Base-by-base conservation (phyloP, 1,139 yeast species). In the Diutina sp. region DNA sequence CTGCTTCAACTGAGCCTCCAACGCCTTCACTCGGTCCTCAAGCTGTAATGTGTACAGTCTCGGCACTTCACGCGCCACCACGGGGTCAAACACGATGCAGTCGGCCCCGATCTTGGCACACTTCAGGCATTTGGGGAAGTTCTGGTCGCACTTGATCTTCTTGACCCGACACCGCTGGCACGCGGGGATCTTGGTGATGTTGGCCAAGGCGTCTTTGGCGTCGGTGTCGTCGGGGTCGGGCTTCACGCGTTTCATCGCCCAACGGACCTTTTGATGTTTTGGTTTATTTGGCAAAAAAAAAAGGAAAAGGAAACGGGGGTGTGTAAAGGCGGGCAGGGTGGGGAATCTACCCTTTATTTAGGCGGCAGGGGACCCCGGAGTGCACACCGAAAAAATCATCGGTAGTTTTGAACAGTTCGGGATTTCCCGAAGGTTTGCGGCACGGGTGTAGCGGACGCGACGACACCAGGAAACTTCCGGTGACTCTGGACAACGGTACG, bases 61-160 rank as follows among this genome's bases (percentile, higher is more conserved):
- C 0, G 97, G 96, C 1, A 90, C 82, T 61, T 87, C 90, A 58
- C 96, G 72, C 0, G 96, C 96, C 0, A 96, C 87, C 4, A 90
- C 90, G 0, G 96, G 90, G 66, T 90, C 97, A 12, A 88, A 69
- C 0, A 95, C 90, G 25, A 89, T 83, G 69, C 97, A 90, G 18
- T 86, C 87, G 3, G 74, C 84, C 6, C 82, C 80, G 18, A 87
- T 85, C 62, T 82, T 83, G 32, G 73, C 76, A 69, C 97, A 90
- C 51, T 81, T 79, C 14, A 82, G 72, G 66, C 97, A 90, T 56
- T 83, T 80, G 1, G 96, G 96, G 67, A 87, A 85, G 62, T 81
- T 81, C 61, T 86, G 91, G 62, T 90, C 95, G 71, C 97, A 90
- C 64, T 84, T 83, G 57, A 89, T 82, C 69, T 90, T 90, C 65